Evolutionary conservation across 78 protist genomes (phyloP).

Genomic region (Dictyostelium intermedium): DNA sequence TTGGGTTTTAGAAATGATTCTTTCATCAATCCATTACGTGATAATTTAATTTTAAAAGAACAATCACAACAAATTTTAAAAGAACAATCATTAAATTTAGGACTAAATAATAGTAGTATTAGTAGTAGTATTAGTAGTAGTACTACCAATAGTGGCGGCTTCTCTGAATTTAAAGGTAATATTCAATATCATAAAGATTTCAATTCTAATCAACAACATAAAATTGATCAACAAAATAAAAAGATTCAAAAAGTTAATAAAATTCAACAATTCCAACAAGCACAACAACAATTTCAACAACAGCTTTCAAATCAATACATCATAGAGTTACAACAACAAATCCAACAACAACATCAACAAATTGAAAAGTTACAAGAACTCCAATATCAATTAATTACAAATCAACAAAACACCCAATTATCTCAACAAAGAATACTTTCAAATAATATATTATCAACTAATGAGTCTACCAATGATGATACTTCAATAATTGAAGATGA

Average conservation of each 20-base stretch:
- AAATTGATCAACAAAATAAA: not conserved
- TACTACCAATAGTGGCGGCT: not conserved
- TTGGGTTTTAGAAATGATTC: slow-evolving; percentile 42
- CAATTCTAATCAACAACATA: not conserved
- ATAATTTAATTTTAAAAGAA: not conserved
- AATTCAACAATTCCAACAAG: slow-evolving; percentile 20
- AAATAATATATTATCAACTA: not conserved
- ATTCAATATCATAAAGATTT: not conserved
- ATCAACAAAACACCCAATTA: not conserved
- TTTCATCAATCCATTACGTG: slow-evolving; percentile 19
- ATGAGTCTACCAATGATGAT: not conserved
- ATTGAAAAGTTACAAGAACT: slow-evolving; percentile 1
- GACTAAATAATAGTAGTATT: not conserved
- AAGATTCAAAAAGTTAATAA: not conserved
- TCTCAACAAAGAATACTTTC: not conserved
- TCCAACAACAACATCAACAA: slow-evolving; percentile 11
- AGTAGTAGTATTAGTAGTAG: not conserved
- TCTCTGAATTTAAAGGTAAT: not conserved
- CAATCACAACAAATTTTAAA: not conserved
- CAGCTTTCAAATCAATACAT: slow-evolving; percentile 1
- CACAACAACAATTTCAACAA: slow-evolving; percentile 7
- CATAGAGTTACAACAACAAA: slow-evolving; percentile 16
- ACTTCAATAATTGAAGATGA: not conserved
- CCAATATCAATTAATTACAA: not conserved
- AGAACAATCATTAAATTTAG: no score